Conservation (phyloP, 78 protist species). For the Dictyostelium capitatum region DNA sequence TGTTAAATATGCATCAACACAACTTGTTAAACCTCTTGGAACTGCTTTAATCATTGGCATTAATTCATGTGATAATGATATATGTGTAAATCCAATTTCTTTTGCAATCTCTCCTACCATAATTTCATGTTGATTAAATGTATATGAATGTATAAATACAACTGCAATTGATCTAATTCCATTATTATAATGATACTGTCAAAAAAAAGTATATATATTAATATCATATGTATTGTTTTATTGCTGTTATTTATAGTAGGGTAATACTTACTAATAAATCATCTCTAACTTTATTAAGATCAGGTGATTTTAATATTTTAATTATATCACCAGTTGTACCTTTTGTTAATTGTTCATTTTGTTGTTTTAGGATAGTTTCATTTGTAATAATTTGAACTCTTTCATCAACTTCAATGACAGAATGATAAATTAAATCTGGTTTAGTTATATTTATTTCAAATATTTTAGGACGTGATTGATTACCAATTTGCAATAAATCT, state of each 20-base stretch:
- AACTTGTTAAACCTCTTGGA: constrained; percentile 96
- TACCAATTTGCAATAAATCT: constrained; percentile 94
- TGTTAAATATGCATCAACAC: constrained; percentile 98
- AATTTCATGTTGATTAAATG: constrained; percentile 89
- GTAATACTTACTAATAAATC: constrained; percentile 25
- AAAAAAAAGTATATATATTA: background rate
- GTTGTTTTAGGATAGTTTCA: background rate
- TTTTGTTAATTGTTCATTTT: background rate
- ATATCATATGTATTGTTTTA: no score
- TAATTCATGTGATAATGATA: constrained; percentile 89
- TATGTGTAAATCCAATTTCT: constrained; percentile 94
- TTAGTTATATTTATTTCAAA: constrained; percentile 88
- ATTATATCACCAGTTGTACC: constrained; percentile 80
- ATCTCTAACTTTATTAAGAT: constrained; percentile 11
- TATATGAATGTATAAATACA: constrained; percentile 93
- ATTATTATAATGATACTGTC: constrained; percentile 26
- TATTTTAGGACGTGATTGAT: constrained; percentile 94
- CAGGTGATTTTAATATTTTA: constrained; percentile 22
- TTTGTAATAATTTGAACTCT: constrained; percentile 52
- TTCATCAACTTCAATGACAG: constrained; percentile 90
- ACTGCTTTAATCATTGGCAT: constrained; percentile 92
- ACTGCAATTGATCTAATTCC: constrained; percentile 92
- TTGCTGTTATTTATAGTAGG: background rate
- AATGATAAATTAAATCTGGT: constrained; percentile 88
- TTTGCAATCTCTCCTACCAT: constrained; percentile 84